A percentile compares a stretch with the other conserved stretches of the same genome.
Evolutionary conservation across 129 eudicot species (phyloP).

Genomic region (Flaveria linearis): DNA sequence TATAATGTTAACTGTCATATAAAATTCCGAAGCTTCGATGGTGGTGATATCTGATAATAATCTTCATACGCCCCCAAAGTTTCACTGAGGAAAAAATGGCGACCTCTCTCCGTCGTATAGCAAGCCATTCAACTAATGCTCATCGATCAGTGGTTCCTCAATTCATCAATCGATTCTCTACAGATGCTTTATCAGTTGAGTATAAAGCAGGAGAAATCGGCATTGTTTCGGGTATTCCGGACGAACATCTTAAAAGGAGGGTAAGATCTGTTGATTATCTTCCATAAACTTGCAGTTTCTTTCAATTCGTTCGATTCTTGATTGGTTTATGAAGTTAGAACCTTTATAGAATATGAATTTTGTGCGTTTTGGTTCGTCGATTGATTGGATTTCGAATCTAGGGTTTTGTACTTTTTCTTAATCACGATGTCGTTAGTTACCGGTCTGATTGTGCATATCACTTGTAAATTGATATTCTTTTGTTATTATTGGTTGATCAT

Average conservation of each 20-base stretch:
- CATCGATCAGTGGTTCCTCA: constrained; percentile 39
- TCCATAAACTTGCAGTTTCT: not conserved
- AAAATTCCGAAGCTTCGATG: too few relatives aligned
- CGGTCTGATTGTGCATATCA: not conserved
- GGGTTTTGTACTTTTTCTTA: constrained; percentile 12
- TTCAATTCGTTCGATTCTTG: not conserved
- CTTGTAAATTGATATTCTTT: not conserved
- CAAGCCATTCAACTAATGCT: constrained; percentile 20
- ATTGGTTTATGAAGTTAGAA: not conserved
- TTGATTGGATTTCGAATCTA: constrained; percentile 18
- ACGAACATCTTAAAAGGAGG: constrained; percentile 63
- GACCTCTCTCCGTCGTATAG: constrained; percentile 52
- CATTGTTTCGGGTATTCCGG: constrained; percentile 72
- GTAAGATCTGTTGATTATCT: constrained; percentile 34
- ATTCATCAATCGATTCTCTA: constrained; percentile 43
- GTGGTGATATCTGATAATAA: not conserved
- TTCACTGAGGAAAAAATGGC: constrained; percentile 48
- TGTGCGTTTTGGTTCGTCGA: not conserved
- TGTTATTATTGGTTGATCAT: not conserved
- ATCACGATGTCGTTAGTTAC: not conserved
- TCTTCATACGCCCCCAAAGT: not conserved
- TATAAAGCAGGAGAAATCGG: constrained; percentile 71
- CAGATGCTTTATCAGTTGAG: constrained; percentile 57
- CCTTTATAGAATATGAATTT: not conserved
- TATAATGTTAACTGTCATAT: too few relatives aligned